These are phyloP conservation scores for Suaeda aralocaspica DNA, from an alignment of 148 eudicot genomes.

Conservation along the genomic window DNA sequence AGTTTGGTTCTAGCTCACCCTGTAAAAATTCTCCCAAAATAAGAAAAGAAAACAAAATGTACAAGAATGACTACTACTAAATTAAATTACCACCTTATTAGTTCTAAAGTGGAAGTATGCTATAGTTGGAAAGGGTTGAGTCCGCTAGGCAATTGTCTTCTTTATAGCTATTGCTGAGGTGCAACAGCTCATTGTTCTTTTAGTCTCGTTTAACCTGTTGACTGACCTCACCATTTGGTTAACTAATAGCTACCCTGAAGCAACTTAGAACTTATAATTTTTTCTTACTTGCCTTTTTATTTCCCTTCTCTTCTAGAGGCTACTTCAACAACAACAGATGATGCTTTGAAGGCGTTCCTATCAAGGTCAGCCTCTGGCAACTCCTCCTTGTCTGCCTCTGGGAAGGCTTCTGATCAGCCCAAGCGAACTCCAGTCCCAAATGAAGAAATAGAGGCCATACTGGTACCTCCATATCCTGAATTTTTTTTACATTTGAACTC, in stretches of 20 bases:
- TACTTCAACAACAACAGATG: slow-evolving; percentile 34
- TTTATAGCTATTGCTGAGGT: not conserved
- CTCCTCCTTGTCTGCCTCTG: slow-evolving; percentile 46
- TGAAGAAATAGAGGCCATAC: slow-evolving; percentile 79
- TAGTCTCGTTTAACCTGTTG: not conserved
- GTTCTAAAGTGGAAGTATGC: not conserved
- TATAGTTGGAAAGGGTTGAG: not conserved
- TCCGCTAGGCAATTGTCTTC: not conserved
- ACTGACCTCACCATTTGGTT: too few relatives aligned
- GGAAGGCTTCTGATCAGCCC: slow-evolving; percentile 90
- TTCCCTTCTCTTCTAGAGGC: slow-evolving; percentile 36
- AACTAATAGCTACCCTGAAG: too few relatives aligned
- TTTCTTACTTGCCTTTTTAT: not conserved
- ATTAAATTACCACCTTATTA: not conserved
- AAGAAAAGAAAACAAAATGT: too few relatives aligned
- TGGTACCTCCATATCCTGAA: slow-evolving; percentile 40
- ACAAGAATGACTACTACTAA: too few relatives aligned
- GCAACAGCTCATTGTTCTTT: not conserved
- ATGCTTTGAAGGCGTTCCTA: slow-evolving; percentile 41
- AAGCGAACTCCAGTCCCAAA: slow-evolving; percentile 70
- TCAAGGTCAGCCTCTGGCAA: slow-evolving; percentile 41
- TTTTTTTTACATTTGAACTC: not conserved
- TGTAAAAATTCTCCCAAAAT: too few relatives aligned
- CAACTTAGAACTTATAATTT: too few relatives aligned
- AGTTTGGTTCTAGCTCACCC: too few relatives aligned